Percentiles rank a stretch among this genome's conserved stretches.
Conservation (phyloP, 2,329 filamentous ascomycete genomes). For the Trichoderma breve region DNA sequence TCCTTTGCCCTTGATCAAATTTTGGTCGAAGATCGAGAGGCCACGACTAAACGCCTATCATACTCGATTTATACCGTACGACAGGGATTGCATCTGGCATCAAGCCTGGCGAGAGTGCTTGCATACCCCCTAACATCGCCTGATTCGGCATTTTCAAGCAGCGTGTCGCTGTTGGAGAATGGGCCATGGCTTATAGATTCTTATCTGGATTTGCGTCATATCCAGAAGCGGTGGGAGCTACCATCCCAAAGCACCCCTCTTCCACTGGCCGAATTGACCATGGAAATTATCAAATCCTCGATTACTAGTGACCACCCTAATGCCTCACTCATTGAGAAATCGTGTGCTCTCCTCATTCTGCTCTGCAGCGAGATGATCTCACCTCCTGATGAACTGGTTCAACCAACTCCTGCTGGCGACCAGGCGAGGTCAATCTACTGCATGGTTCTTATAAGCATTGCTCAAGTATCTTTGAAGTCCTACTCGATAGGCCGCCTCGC, state of each 20-base stretch:
- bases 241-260: constrained; percentile 30
- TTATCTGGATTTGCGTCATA: constrained; percentile 42
- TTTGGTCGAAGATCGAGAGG: constrained; percentile 28
- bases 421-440: constrained; percentile 38
- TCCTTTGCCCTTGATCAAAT: constrained; percentile 38
- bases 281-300: constrained; percentile 35
- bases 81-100: constrained; percentile 48
- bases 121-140: constrained; percentile 39
- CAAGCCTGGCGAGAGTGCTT: constrained; percentile 44
- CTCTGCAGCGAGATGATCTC: constrained; percentile 43
- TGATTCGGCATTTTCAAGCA: constrained; percentile 33
- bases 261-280: constrained; percentile 37
- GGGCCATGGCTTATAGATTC: constrained; percentile 52
- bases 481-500: constrained; percentile 40
- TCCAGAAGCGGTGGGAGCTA: constrained; percentile 40
- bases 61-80: constrained; percentile 42
- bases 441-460: constrained; percentile 39
- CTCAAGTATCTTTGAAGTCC: constrained; percentile 35
- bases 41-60: constrained; percentile 31
- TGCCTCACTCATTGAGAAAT: constrained; percentile 35
- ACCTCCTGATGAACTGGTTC: constrained; percentile 33
- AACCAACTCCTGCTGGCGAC: constrained; percentile 28
- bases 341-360: constrained; percentile 39
- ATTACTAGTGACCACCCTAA: constrained; percentile 21
- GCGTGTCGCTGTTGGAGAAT: constrained; percentile 39